Base-by-base conservation (phyloP, 1,284 basidiomycete species). In the Ustilago crameri region DNA sequence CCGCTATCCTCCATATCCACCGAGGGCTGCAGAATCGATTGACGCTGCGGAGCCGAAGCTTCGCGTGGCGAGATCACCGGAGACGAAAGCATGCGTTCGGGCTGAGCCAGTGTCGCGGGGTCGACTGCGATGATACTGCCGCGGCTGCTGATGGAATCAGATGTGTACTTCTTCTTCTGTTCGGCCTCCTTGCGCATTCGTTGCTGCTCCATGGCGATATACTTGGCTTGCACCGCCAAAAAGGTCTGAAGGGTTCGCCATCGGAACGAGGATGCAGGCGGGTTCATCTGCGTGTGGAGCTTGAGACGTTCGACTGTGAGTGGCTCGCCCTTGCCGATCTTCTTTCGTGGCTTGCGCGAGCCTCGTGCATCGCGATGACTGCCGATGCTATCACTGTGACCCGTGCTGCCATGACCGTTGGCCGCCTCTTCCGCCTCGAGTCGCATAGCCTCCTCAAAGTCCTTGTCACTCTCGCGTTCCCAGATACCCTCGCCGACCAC, bases 381-480 rank as follows among this genome's bases (percentile, higher is more conserved):
- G 40, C 49, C 44, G 34, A 54, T 41, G 43, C 68, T 68, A 44
- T 61, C 70, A 23, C 56, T 46, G 18, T 58, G 57, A 14, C 51
- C 60, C 52, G 32, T 60, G 51, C 58, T 52, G 23, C 45, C 53
- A 37, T 43, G 50, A 12, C 35, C 51, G 24, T 49, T 54, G 20
- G 59, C 46, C 40, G 68, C 56, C 48, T 70, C 67, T 64, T 79
- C 69, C 52, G 72, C 85, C 81, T 97, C 95, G 64, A 89, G 86
- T 68, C 87, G 86, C 71, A 90, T 85, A 27, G 95, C 86, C 45
- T 98, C 93, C 44, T 92, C 88, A 70, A 89, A 95, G 37, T 88
- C 86, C 8, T 87, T 88, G 82, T 98, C 95, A 81, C 92, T 94
- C 76, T 91, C 90, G 35, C 96, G 87, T 0, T 92, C 93, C 95